Evolutionary conservation across 2,329 filamentous ascomycete species (phyloP), one percentile per base, ranked within the genome.

Genomic region (Penicillium sp.): DNA sequence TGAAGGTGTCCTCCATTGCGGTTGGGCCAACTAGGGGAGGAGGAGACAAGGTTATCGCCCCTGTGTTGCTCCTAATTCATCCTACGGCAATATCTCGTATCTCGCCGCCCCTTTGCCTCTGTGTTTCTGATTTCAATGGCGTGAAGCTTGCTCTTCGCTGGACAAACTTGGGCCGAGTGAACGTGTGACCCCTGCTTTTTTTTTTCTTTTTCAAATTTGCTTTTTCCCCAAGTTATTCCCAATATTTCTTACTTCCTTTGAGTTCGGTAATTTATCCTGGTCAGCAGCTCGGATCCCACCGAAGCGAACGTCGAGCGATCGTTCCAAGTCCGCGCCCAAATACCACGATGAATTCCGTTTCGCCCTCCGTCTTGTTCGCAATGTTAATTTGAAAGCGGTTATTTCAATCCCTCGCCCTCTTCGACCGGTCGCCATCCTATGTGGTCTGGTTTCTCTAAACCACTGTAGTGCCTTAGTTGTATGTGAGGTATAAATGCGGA

Each of bases 261-360:
- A 51, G 53, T 38, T 56, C 48, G 51, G 56, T 57, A 58, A 49
- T 60, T 60, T 57, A 58, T 61, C 54, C 53, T 61, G 56, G 57
- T 57, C 57, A 57, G 57, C 58, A 61, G 58, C 58, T 60, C 57
- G 57, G 56, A 58, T 48, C 53, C 57, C 47, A 53, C 48, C 58
- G 56, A 61, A 61, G 52, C 57, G 56, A 58, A 57, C 58, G 54
- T 57, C 57, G 57, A 61, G 53, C 58, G 54, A 59, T 55, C 56
- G 39, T 57, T 50, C 35, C 44, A 49, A 56, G 39, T 55, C 55
- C 49, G 53, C 58, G 51, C 52, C 55, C 53, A 41, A 54, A 44
- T 48, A 33, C 49, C 48, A 56, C 58, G 51, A 57, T 60, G 49
- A 56, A 55, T 51, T 48, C 49, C 58, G 57, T 43, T 31, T 42